Evolutionary conservation across 2,329 filamentous ascomycete genomes (phyloP).

Genomic region (Cucurbitaria berberidis): DNA sequence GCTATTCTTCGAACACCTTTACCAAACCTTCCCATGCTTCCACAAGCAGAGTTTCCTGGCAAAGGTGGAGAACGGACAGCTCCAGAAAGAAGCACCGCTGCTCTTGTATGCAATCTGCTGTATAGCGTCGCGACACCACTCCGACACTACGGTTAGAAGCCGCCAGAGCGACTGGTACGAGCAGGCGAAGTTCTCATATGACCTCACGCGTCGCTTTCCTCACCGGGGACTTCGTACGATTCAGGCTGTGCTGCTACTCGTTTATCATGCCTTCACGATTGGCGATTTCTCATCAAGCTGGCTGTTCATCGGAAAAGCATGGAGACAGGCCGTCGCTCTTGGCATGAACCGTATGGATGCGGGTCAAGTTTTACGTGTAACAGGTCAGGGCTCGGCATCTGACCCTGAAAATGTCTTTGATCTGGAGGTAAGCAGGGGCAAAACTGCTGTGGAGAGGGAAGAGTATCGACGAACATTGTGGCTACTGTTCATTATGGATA

Average conservation of each 20-base stretch:
- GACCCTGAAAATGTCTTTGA: not conserved
- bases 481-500: conserved; percentile 41
- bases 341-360: conserved; percentile 40
- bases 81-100: conserved; percentile 27
- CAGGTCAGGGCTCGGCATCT: not conserved
- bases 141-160: conserved; percentile 23
- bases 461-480: conserved; percentile 39
- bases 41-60: conserved; percentile 28
- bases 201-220: conserved; percentile 27
- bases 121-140: conserved; percentile 32
- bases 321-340: conserved; percentile 39
- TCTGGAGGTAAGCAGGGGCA: conserved; percentile 3
- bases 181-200: conserved; percentile 37
- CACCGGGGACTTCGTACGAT: conserved; percentile 29
- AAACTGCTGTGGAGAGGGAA: conserved; percentile 29
- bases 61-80: conserved; percentile 15
- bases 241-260: conserved; percentile 34
- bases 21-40: conserved; percentile 36
- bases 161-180: conserved; percentile 36
- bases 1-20: conserved; percentile 35
- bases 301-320: conserved; percentile 41
- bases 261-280: conserved; percentile 27
- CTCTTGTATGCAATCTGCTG: conserved; percentile 37
- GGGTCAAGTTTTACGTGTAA: conserved; percentile 1
- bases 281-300: conserved; percentile 40